Evolutionary conservation across 2,329 filamentous ascomycete genomes (phyloP).

Genomic region (Xylariaceae sp.): DNA sequence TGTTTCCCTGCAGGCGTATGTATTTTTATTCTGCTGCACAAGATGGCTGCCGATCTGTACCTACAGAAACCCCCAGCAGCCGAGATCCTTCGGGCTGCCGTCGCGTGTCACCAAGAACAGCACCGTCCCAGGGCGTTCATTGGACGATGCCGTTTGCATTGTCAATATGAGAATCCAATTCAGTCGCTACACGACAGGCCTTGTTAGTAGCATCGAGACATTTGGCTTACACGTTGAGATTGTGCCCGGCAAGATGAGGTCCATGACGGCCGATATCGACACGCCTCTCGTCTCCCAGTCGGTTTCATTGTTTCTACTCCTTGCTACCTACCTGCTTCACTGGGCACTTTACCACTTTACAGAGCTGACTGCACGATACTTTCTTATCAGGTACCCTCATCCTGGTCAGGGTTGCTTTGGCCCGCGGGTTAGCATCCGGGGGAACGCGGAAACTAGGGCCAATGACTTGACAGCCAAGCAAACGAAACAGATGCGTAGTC

Average conservation of each 20-base stretch:
- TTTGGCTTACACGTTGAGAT: conserved; percentile 20
- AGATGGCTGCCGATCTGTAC: conserved; percentile 18
- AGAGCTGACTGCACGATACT: neutral
- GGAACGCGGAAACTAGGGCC: conserved; percentile 17
- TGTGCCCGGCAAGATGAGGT: conserved; percentile 9
- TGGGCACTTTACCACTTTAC: too few species aligned
- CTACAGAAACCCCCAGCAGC: conserved; percentile 14
- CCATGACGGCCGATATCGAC: conserved; percentile 21
- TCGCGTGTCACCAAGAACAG: conserved; percentile 22
- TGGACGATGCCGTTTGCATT: conserved; percentile 30
- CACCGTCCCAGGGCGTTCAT: conserved; percentile 16
- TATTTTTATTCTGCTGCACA: conserved; percentile 13
- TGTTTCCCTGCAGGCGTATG: conserved; percentile 5
- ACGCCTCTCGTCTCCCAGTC: conserved; percentile 22
- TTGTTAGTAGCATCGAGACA: conserved; percentile 25
- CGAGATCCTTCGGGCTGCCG: conserved; percentile 21
- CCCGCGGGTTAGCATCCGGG: conserved; percentile 18
- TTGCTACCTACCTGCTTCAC: too few species aligned
- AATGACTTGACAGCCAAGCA: conserved; percentile 19
- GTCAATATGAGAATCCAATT: conserved; percentile 22
- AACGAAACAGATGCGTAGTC: conserved; percentile 12
- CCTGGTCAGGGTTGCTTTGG: conserved; percentile 9
- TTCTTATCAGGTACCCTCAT: conserved; percentile 14
- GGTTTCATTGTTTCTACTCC: conserved; percentile 5
- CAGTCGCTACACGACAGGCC: conserved; percentile 29